Base-by-base conservation (phyloP, 177 flowering plant genomes). In the Vitis hybrid region DNA sequence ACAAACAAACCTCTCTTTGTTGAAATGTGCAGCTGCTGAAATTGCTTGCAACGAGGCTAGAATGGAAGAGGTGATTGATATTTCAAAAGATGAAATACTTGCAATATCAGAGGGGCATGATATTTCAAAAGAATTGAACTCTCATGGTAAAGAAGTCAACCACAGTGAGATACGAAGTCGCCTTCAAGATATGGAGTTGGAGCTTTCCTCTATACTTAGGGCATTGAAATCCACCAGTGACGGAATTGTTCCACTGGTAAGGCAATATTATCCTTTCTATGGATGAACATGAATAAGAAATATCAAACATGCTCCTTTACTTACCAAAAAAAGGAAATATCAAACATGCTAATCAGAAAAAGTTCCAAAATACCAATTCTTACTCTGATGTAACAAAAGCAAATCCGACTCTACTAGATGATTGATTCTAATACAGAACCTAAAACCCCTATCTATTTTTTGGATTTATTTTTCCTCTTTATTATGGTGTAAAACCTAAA, bases 151-250 rank as follows among this genome's bases (percentile, higher is more conserved):
- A 67, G 73, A 74, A n/a, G 65, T 66, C 44, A 75, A 64, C 67
- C 68, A 44, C 59, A 61, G 75, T 66, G 71, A 80, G 17, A 74
- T 94, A 67, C 75, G 50, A 67, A 72, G 74, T 74, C 92, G 86
- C 49, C 86, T 94, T 80, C 81, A 78, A 75, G 74, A 82, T 64
- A 72, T 94, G 67, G 84, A 92, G 77, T 62, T 47, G 44, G 93
- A 94, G 82, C 97, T 94, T 66, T 78, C 86, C 52, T 82, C 94
- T 61, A 87, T 80, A n/a, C 92, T 89, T 72, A 71, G 44, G 44
- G 65, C 74, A 6, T 72, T 95, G 58, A 86, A 82, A 72, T 81
- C 90, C 38, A 75, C 62, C 47, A 54, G 76, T 53, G 78, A 68
- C 68, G 78, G 64, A 55, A 15, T 58, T 75, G 61, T 58, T 57